Base-by-base conservation (phyloP, 805 yeast genomes). In the Zygotorulaspora chibaensis region DNA sequence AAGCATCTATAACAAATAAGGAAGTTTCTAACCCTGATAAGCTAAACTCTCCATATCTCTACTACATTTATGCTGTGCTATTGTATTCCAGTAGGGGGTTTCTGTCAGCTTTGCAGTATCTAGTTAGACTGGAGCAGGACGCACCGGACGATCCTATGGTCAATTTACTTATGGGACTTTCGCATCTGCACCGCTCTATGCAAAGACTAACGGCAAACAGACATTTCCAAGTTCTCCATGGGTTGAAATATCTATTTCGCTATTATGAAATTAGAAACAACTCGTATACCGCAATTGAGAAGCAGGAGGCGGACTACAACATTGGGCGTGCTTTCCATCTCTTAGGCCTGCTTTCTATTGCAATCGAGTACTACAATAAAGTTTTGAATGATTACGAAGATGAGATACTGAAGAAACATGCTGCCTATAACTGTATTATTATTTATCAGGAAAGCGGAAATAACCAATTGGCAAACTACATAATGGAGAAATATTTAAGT, bases 171-270 rank as follows among this genome's bases (percentile, higher is more conserved):
- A 70, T 86, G 37, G 97, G 93, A 0, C 64, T 93, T 34, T 81
- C 90, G 0, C 90, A 89, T 65, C 70, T 90, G 18, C 96, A 91
- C 56, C 75, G 98, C 35, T 85, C 97, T 0, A 83, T 90, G 81
- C 98, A 93, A 65, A 74, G 99, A 51, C 80, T 87, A 47, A 83
- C 96, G 3, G 74, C 82, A 6, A 87, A 88, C 62, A 78, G 97
- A 45, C 96, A 91, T 58, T 73, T 85, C 47, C 97, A 90, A 59
- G 72, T 93, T 17, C 68, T 93, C 1, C 97, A 93, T 59, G 97
- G 96, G 0, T 67, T 93, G 38, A 80, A 90, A 45, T 89, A 78
- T 57, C 61, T 93, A 49, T 65, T 77, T 59, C 93, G 87, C 54
- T 93, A 93, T 56, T 72, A 73, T 34, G 79, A 77, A 13, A 59